Conservation (phyloP, 2,329 filamentous ascomycete genomes). For the Pseudogymnoascus sp. region DNA sequence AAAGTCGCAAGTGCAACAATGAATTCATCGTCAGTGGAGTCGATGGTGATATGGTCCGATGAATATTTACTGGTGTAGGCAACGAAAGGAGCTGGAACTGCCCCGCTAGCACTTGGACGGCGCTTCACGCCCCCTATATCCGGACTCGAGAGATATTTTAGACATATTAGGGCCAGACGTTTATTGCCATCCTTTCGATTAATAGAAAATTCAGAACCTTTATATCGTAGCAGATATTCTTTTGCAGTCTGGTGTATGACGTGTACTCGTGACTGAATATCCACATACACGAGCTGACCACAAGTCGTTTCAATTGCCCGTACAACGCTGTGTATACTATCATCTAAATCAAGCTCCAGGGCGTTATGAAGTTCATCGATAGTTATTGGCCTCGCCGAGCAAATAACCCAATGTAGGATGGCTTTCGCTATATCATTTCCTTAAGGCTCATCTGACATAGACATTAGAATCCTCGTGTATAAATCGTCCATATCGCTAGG, state of each 20-base stretch:
- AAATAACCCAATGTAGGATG: slow-evolving; percentile 32
- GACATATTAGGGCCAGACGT: background rate
- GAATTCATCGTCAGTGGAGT: background rate
- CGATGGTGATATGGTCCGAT: background rate
- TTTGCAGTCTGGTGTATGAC: slow-evolving; percentile 15
- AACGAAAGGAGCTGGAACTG: background rate
- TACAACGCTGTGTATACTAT: slow-evolving; percentile 24
- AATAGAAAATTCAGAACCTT: background rate
- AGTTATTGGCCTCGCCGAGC: slow-evolving; percentile 28
- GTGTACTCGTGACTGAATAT: slow-evolving; percentile 27
- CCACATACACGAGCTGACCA: slow-evolving; percentile 31
- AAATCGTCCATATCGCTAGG: slow-evolving; percentile 27
- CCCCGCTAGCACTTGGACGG: background rate
- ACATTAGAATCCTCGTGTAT: slow-evolving; percentile 29
- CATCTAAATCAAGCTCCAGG: slow-evolving; percentile 28
- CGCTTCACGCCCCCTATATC: background rate
- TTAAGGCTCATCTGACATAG: slow-evolving; percentile 23
- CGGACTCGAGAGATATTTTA: background rate
- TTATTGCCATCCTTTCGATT: background rate
- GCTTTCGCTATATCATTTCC: slow-evolving; percentile 28
- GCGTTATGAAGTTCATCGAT: slow-evolving; percentile 29
- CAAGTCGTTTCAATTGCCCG: slow-evolving; percentile 25
- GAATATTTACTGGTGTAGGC: background rate
- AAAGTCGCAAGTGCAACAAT: background rate
- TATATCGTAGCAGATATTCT: slow-evolving; percentile 22